A percentile compares a stretch with the other conserved stretches of the same genome.
phyloP scores from a whole-genome alignment of 2,329 filamentous ascomycete species.

The Emmonsiellopsis sp. region DNA sequence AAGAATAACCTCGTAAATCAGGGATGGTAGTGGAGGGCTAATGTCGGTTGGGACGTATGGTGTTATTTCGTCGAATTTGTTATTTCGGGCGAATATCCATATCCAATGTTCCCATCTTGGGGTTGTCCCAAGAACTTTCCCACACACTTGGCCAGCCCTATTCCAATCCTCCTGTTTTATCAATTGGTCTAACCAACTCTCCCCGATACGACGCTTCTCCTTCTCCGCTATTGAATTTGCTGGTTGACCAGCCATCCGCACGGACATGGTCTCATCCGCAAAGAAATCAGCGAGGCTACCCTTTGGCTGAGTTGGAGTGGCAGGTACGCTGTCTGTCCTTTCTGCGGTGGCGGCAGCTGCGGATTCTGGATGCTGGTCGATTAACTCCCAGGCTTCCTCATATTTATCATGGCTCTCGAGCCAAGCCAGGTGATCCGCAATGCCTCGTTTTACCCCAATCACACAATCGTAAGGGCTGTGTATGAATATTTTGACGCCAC shows the following conservation, averaged over 20 bases:
- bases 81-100: slow-evolving; percentile 77
- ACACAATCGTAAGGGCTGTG: slow-evolving; percentile 96
- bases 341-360: slow-evolving; percentile 32
- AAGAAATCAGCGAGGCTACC: slow-evolving; percentile 58
- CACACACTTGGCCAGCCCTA: slow-evolving; percentile 68
- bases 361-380: slow-evolving; percentile 78
- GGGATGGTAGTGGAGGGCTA: slow-evolving; percentile 65
- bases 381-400: slow-evolving; percentile 75
- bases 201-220: slow-evolving; percentile 84
- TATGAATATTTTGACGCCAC: slow-evolving; percentile 76
- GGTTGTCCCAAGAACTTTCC: slow-evolving; percentile 69
- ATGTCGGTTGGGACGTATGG: slow-evolving; percentile 72
- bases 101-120: slow-evolving; percentile 93
- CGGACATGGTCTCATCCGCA: slow-evolving; percentile 47
- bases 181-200: slow-evolving; percentile 85
- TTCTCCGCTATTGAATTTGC: slow-evolving; percentile 60
- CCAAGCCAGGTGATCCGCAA: slow-evolving; percentile 79
- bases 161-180: slow-evolving; percentile 66
- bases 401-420: slow-evolving; percentile 72
- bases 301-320: slow-evolving; percentile 24
- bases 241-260: background rate
- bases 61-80: slow-evolving; percentile 83
- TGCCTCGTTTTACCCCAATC: slow-evolving; percentile 77
- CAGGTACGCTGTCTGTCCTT: slow-evolving; percentile 21
- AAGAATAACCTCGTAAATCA: slow-evolving; percentile 81